Percentiles rank a stretch among this genome's conserved stretches.
These are phyloP conservation scores for Manihot esculenta DNA, from an alignment of 441 rosid genomes.

Conservation along the genomic window DNA sequence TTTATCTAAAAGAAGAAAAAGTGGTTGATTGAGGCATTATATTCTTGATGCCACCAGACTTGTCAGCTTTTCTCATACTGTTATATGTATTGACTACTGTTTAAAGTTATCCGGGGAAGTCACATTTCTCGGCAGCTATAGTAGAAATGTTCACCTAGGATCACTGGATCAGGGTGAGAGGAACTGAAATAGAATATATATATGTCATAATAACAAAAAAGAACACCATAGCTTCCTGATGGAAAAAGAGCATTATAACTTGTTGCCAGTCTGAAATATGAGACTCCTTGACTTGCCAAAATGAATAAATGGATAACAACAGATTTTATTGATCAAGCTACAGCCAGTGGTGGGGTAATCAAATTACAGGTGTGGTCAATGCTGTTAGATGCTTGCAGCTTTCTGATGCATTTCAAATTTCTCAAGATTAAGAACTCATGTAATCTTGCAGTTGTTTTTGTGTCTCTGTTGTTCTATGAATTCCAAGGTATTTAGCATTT, in stretches of 20 bases:
- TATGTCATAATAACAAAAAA: background rate
- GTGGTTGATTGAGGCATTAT: background rate
- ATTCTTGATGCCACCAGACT: background rate
- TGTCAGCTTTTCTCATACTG: background rate
- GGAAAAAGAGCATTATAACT: background rate
- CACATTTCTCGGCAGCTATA: background rate
- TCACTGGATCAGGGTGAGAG: background rate
- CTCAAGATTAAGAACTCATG: background rate
- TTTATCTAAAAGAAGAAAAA: background rate
- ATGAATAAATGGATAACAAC: background rate
- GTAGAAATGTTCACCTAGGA: slow-evolving; percentile 2
- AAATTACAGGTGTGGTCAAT: background rate
- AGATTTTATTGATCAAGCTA: background rate
- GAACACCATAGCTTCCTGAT: background rate
- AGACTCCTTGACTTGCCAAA: background rate
- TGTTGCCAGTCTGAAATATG: background rate
- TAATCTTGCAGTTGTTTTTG: background rate
- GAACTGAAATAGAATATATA: background rate
- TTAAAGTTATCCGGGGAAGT: background rate
- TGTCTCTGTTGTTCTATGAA: slow-evolving; percentile 11
- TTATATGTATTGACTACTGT: background rate
- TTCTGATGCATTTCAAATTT: background rate
- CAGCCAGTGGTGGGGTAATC: background rate
- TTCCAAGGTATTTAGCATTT: slow-evolving; percentile 18
- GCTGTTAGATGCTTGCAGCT: background rate